Base-by-base conservation (phyloP, 2,329 filamentous ascomycete species). In the Colletotrichum sp. region DNA sequence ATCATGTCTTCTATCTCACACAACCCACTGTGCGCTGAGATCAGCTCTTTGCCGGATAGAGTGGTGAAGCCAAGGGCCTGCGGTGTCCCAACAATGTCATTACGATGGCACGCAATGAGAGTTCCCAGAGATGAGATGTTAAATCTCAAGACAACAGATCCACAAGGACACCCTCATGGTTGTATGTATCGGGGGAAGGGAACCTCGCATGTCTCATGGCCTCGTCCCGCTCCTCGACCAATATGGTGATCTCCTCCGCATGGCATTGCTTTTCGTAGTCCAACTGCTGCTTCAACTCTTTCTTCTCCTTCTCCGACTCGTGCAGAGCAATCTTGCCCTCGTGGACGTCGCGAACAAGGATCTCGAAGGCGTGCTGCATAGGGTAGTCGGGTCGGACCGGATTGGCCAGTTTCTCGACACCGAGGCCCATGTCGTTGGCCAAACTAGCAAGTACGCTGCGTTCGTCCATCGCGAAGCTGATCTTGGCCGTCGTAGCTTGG, bases 31-130 rank as follows among this genome's bases (percentile, higher is more conserved):
- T 8, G 36, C 36, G 16, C 36, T 5, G 36, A 18, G 1, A 18
- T 38, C 36, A 18, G 5, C 2, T 3, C 34, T 3, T 38, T 38
- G 36, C 36, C 0, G 16, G 36, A 9, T 0, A 9, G 36, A 9
- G 36, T 18, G 8, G 36, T 18, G 36, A 38, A 9, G 36, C 8
- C 36, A 38, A 38, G 8, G 36, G 0, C 1, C 36, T 10, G 5
- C 4, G 8, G 18, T 38, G 8, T 5, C 36, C 0, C 36, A 3
- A 38, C 4, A 0, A 38, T 38, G 36, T 10, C 36, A 1, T 38
- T 0, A 1, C 36, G 36, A 5, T 5, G 1, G 16, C 16, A 16
- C 0, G 1, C 16, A 18, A 38, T 9, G 0, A 38, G 0, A 9
- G 36, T 5, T 18, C 16, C 36, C 36, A 38, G 16, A 5, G 36